Base-by-base conservation (phyloP, 805 yeast species). In the Myxozyma monticola region DNA sequence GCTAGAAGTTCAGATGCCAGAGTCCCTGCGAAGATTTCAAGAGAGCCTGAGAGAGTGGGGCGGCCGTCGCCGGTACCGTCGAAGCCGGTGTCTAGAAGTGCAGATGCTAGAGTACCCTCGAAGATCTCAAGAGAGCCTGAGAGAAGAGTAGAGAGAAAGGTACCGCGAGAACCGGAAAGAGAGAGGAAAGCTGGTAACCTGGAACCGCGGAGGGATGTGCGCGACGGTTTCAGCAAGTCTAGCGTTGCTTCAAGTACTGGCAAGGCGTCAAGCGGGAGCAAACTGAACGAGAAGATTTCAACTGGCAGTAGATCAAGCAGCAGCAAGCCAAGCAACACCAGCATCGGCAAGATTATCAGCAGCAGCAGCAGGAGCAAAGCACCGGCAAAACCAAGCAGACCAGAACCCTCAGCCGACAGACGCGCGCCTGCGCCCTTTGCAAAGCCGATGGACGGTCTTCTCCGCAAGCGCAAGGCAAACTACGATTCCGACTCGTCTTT, bases 351-450 rank as follows among this genome's bases (percentile, higher is more conserved):
- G 36, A 24, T 18, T 30, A 15, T 21, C 15, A 25, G 14, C 18
- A 14, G 18, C 30, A 10, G 33, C 15, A 18, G 10, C 17, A 29
- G 33, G 30, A 37, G 34, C 9, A 15, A 18, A 8, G 36, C 9
- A 6, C 18, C 31, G 24, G 24, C 21, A 39, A n/a, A n/a, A 8
- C 44, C 22, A 17, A 17, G 8, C 24, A 17, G 9, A 18, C 20
- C 21, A 20, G 25, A 17, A n/a, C 42, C 26, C 15, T 3, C 22
- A n/a, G 29, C 8, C 29, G 20, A 31, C n/a, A n/a, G n/a, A n/a
- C 45, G 24, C 14, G 90, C 4, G 76, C 87, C 22, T 68, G 76
- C 62, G 2, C 59, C 62, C 1, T 60, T 57, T 49, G 59, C 63
- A 21, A 56, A 57, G 52, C 70, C 69, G 4, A 61, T 63, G 63